These are phyloP conservation scores for Areca catechu DNA, from an alignment of 176 grass and related monocot genomes.

Conservation along the genomic window DNA sequence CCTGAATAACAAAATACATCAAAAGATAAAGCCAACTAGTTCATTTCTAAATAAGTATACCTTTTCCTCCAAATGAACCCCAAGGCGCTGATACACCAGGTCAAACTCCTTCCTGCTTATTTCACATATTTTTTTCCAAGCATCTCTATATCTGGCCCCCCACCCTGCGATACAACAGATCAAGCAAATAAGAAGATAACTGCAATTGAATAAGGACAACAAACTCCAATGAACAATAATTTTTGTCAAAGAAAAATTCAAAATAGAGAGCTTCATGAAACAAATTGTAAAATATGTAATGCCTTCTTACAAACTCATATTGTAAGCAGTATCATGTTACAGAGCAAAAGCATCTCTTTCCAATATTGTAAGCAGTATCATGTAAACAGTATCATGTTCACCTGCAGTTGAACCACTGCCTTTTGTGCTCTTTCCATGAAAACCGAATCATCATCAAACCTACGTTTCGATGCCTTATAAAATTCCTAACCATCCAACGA, in stretches of 20 bases:
- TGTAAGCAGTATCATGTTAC: no score
- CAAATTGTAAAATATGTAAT: no score
- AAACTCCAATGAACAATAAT: background rate
- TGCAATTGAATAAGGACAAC: background rate
- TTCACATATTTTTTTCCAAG: constrained; percentile 96
- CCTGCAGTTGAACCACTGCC: constrained; percentile 85
- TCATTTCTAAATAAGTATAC: constrained; percentile 26
- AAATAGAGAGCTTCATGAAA: no score
- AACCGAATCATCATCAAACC: constrained; percentile 64
- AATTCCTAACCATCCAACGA: constrained; percentile 37
- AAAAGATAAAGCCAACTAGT: no score
- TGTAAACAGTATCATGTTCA: constrained; percentile 4
- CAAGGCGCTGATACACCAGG: constrained; percentile 65
- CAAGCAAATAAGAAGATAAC: no score
- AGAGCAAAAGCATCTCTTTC: no score
- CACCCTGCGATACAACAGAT: constrained; percentile 47
- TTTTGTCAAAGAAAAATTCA: no score
- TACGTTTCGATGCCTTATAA: constrained; percentile 87
- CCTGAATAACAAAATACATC: no score
- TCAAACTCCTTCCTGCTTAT: constrained; percentile 87
- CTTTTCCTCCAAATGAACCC: constrained; percentile 82
- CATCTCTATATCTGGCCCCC: constrained; percentile 59
- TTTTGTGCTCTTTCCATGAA: constrained; percentile 87
- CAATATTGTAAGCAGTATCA: no score
- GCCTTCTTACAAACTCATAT: no score